Evolutionary conservation across 257 asterid genomes (phyloP), one percentile per base, ranked within the genome.

Genomic region (Ophiorrhiza pumila): DNA sequence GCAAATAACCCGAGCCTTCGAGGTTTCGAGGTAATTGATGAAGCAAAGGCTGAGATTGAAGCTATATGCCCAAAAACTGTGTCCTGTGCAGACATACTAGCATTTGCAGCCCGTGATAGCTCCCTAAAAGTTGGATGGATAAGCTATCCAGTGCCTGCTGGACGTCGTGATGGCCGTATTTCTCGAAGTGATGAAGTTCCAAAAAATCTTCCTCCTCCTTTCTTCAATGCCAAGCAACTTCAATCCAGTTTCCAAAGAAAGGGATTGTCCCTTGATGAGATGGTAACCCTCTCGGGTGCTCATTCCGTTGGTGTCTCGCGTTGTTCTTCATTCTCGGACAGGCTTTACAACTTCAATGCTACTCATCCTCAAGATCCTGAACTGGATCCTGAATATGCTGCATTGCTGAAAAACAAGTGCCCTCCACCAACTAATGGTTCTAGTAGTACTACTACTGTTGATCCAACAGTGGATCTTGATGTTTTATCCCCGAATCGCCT

Each of bases 61-160:
- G 70, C 34, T 1, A 45, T 29, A 27, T 87, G 96, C 83, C 88
- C 91, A 0, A 32, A 68, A 2, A 73, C 68, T 1, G 91, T 90
- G 0, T 90, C 93, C 0, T 90, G 93, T 58, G 83, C 93, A 1
- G 96, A 90, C 79, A 74, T 86, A 20, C 75, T 87, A 0, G 83
- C 91, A 37, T 87, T 90, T n/a, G 90, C 96, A 22, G 93, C 93
- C 18, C 87, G 93, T 0, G 96, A 87, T 79, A 83, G 91, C 74
- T 67, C 91, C 34, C 59, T 35, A 4, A 82, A 62, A 22, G 78
- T 69, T 0, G 96, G 96, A 0, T 64, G 57, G 0, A 87, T 89
- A 9, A 6, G 14, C 72, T 89, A 85, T 59, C 14, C 34, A 2
- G 90, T 89, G 58, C 89, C 87, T 0, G 79, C 88, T 0, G 93